These are phyloP conservation scores for Furculomyces boomerangus DNA, from an alignment of 371 early-diverging fungal genomes.

Conservation along the genomic window DNA sequence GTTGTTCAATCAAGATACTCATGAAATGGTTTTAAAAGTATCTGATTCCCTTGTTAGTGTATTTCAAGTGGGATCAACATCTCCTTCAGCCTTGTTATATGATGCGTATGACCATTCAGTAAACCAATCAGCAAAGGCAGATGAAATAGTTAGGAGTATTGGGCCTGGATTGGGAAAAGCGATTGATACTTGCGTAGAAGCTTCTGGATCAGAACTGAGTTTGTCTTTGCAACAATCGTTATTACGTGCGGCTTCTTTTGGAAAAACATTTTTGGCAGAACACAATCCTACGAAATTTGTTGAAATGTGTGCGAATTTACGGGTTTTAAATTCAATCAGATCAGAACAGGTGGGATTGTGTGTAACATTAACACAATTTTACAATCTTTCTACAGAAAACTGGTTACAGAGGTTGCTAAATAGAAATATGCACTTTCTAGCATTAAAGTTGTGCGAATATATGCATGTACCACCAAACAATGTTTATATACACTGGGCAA, in stretches of 20 bases:
- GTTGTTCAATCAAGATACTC: conserved; percentile 60
- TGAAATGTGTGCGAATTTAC: conserved; percentile 62
- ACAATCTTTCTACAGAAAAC: conserved; percentile 51
- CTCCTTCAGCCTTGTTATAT: conserved; percentile 80
- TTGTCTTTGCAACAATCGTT: conserved; percentile 53
- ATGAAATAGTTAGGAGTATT: conserved; percentile 83
- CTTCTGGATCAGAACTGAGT: conserved; percentile 77
- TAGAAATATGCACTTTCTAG: conserved; percentile 70
- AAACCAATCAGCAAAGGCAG: conserved; percentile 54
- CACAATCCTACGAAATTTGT: conserved; percentile 76
- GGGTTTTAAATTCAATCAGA: conserved; percentile 78
- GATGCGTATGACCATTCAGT: conserved; percentile 85
- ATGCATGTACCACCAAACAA: conserved; percentile 57
- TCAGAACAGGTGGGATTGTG: conserved; percentile 75
- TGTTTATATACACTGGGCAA: conserved; percentile 89
- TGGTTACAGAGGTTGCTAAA: conserved; percentile 63
- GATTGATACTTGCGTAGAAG: conserved; percentile 81
- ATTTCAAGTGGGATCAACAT: conserved; percentile 87
- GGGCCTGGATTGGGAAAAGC: conserved; percentile 61
- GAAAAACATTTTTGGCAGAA: conserved; percentile 73
- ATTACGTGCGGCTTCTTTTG: conserved; percentile 84
- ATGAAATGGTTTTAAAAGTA: conserved; percentile 74
- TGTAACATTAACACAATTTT: conserved; percentile 63
- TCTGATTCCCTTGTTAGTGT: conserved; percentile 51
- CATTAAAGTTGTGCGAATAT: conserved; percentile 67